Percentiles rank a stretch among this genome's conserved stretches.
Conservation (phyloP, 306 rosid genomes). For the Sesbania bispinosa region DNA sequence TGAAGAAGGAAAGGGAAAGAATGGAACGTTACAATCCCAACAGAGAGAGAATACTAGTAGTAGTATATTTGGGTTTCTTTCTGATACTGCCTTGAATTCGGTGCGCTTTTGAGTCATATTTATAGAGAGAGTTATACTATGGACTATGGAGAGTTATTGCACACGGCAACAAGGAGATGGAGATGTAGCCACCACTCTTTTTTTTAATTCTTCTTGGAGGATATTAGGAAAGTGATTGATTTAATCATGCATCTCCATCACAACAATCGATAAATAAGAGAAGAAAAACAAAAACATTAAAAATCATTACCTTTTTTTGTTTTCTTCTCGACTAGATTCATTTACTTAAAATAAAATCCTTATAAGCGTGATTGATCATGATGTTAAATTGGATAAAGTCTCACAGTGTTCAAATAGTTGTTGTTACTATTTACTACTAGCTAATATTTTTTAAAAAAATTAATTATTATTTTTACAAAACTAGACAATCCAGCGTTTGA, state of each 20-base stretch:
- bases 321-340: no score
- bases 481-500: no score
- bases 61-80: neutral
- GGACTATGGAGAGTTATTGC: neutral
- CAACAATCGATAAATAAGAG: constrained; percentile 20
- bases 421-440: no score
- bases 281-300: no score
- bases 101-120: constrained; percentile 13
- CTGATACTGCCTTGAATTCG: neutral
- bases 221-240: constrained; percentile 37
- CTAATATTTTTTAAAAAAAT: no score
- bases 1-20: neutral
- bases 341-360: no score
- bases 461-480: no score
- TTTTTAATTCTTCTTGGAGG: neutral
- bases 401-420: no score
- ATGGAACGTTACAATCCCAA: neutral
- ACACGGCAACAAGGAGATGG: no score
- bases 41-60: neutral
- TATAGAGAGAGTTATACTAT: neutral
- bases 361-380: no score
- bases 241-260: constrained; percentile 34
- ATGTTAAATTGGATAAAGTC: no score
- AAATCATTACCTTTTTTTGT: no score
- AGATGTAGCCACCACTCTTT: neutral